These are phyloP conservation scores for Brachypodium distachyon DNA, from an alignment of 202 grass and related monocot genomes.

Conservation along the genomic window DNA sequence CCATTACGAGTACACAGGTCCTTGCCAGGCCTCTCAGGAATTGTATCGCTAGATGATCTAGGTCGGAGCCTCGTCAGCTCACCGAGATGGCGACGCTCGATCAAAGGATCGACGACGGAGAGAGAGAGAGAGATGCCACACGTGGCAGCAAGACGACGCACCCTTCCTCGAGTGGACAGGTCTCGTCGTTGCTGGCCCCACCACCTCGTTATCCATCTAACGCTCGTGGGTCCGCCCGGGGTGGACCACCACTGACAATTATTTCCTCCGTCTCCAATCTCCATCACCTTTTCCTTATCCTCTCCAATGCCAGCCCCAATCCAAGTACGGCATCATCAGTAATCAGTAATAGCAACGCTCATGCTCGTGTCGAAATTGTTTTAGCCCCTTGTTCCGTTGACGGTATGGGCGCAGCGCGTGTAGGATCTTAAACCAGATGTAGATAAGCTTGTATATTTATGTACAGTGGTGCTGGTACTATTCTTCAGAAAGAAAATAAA, in stretches of 20 bases:
- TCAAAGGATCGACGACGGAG: not conserved
- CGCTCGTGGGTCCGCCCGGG: too few species aligned
- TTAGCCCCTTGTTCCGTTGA: not conserved
- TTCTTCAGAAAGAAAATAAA: too few species aligned
- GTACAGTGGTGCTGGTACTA: too few species aligned
- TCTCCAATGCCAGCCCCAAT: not conserved
- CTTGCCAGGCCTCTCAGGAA: too few species aligned
- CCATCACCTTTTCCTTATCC: conserved; percentile 6
- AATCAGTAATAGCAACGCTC: not conserved
- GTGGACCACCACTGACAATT: conserved; percentile 1
- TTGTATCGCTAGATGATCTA: too few species aligned
- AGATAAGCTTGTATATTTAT: too few species aligned
- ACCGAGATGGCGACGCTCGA: not conserved
- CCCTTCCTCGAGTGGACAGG: not conserved
- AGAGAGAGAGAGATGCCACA: not conserved
- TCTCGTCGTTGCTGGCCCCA: not conserved
- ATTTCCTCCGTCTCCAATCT: not conserved
- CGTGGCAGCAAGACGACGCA: not conserved
- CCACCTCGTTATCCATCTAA: conserved; percentile 17
- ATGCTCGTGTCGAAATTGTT: too few species aligned
- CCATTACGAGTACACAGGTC: too few species aligned
- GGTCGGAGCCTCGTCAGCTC: not conserved
- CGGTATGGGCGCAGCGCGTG: too few species aligned
- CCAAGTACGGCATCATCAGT: too few species aligned
- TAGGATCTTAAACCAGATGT: too few species aligned